Evolutionary conservation across 2,329 filamentous ascomycete species (phyloP), one percentile per base, ranked within the genome.

Genomic region (Diaporthe batatas): DNA sequence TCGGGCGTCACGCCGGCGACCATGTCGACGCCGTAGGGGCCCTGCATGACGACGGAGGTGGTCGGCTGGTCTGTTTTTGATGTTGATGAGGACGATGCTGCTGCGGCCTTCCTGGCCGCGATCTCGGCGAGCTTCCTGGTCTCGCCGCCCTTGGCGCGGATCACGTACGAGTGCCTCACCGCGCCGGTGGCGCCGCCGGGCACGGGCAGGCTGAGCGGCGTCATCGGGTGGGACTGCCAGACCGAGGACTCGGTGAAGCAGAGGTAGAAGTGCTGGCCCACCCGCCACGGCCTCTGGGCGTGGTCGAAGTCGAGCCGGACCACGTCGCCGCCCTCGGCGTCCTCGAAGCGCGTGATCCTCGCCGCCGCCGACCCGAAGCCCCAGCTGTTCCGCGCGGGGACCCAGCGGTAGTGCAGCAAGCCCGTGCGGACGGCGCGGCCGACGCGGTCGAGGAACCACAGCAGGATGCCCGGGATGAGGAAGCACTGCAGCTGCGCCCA

Each of bases 201-300:
- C 8, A 81, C 76, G 0, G 90, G 90, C 0, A 88, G 79, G 70
- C 87, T 90, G 11, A 91, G 83, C 0, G 91, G 89, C 0, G 91
- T 93, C 78, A 94, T 92, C 0, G 92, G 92, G 77, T 94, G 92
- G 0, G 90, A 90, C 80, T 94, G 91, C 91, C 91, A 93, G 76
- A 94, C 86, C 76, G 87, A 91, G 42, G 89, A 83, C 74, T 91
- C 87, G 0, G 90, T 84, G 77, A 94, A 94, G 79, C 88, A 92
- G 21, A 94, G 83, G 77, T 90, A 94, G 79, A 92, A 94, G 78
- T 94, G 92, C 80, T 94, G 90, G 12, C 92, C 92, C 16, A 92
- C 83, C 16, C 84, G 82, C 91, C 92, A 94, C 0, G 87, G 79
- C 36, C 86, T 85, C 68, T 92, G 90, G 2, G 85, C 79, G 75